These are phyloP conservation scores for Rhodofomes roseus DNA, from an alignment of 1,284 basidiomycete genomes.

Conservation along the genomic window DNA sequence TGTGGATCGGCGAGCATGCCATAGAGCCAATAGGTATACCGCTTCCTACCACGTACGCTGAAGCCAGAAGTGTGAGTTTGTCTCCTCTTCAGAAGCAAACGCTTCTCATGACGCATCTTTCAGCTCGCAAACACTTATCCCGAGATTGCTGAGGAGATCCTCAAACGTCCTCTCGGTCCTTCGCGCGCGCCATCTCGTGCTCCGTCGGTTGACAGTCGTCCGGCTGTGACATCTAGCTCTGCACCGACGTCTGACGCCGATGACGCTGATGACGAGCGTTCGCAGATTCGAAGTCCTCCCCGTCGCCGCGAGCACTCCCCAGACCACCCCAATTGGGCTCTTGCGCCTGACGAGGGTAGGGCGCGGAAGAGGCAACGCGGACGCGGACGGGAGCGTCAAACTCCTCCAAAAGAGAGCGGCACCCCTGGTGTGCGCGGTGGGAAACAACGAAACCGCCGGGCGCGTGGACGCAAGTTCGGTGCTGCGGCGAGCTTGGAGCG, in stretches of 20 bases:
- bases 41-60: slow-evolving; percentile 23
- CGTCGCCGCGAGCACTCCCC: slow-evolving; percentile 12
- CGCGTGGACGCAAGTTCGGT: neutral
- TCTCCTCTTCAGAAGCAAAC: neutral
- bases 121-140: slow-evolving; percentile 17
- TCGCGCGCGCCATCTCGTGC: neutral
- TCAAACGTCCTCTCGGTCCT: slow-evolving; percentile 14
- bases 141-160: slow-evolving; percentile 11
- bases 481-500: neutral
- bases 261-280: neutral
- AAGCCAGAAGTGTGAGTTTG: slow-evolving; percentile 23
- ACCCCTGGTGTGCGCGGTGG: neutral
- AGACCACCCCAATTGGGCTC: slow-evolving; percentile 22
- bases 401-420: neutral
- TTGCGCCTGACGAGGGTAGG: slow-evolving; percentile 31
- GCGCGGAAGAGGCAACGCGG: slow-evolving; percentile 43
- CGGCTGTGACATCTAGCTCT: neutral
- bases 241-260: neutral
- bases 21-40: slow-evolving; percentile 16
- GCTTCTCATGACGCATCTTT: neutral
- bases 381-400: slow-evolving; percentile 42
- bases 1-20: slow-evolving; percentile 9
- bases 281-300: neutral
- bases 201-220: neutral
- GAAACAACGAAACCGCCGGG: neutral